Conservation (phyloP, 192 early-diverging fungal genomes). For the Chytriomyces hyalinus region DNA sequence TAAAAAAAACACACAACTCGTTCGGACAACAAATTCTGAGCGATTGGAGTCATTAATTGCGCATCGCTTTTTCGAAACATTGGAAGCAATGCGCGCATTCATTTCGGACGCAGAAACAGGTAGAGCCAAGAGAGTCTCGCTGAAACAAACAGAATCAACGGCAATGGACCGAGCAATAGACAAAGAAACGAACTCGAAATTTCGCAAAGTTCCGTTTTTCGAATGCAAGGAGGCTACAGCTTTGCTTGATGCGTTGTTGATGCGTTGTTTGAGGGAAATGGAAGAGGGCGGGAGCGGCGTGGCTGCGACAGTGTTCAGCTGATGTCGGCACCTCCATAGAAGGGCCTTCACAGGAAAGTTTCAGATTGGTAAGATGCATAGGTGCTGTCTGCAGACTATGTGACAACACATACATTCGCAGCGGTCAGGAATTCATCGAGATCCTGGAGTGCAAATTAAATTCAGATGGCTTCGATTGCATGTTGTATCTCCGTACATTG, state of each 20-base stretch:
- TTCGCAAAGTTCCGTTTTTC: background rate
- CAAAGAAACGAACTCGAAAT: background rate
- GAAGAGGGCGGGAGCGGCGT: no score
- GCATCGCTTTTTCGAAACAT: background rate
- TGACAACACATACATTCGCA: background rate
- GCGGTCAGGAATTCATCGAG: slow-evolving; percentile 1
- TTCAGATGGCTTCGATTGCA: no score
- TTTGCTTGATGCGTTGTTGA: background rate
- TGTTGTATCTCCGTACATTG: background rate
- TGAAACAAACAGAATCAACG: background rate
- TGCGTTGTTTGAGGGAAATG: background rate
- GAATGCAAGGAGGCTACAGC: background rate
- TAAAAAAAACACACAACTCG: background rate
- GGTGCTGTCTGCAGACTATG: no score
- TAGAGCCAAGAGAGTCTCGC: background rate
- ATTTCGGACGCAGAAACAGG: background rate
- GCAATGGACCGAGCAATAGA: background rate
- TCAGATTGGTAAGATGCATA: no score
- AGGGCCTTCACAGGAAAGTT: no score
- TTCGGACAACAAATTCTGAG: slow-evolving; percentile 11
- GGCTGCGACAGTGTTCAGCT: no score
- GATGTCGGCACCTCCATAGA: no score
- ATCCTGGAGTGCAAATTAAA: background rate
- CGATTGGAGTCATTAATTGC: slow-evolving; percentile 15
- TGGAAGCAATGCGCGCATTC: background rate